phyloP scores from a whole-genome alignment of 1,284 basidiomycete genomes.

The Cryptococcus sp. region DNA sequence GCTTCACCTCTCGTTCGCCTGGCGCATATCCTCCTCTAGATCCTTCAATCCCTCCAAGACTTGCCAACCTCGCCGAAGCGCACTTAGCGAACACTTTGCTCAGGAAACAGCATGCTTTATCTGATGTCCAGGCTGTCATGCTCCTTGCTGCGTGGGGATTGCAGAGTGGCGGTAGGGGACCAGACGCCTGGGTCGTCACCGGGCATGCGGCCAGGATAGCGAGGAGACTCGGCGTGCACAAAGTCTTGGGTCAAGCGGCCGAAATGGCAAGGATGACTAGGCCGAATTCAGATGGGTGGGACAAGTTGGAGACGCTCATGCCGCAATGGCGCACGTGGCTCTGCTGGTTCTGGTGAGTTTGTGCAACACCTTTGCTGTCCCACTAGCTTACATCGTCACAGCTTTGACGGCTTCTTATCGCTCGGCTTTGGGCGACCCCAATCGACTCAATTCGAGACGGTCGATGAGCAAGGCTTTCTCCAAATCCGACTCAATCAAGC shows the following conservation, averaged over 20 bases:
- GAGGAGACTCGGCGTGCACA: slow-evolving; percentile 33
- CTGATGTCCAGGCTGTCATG: slow-evolving; percentile 44
- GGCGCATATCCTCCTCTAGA: slow-evolving; percentile 20
- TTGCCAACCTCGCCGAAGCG: slow-evolving; percentile 39
- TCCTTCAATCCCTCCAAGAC: slow-evolving; percentile 18
- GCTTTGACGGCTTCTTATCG: slow-evolving; percentile 38
- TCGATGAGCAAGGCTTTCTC: slow-evolving; percentile 32
- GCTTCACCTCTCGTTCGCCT: slow-evolving; percentile 19
- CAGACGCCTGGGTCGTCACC: slow-evolving; percentile 43
- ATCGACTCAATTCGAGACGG: slow-evolving; percentile 31
- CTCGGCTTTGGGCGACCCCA: slow-evolving; percentile 41
- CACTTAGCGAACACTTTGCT: slow-evolving; percentile 41
- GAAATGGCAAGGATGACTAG: slow-evolving; percentile 22
- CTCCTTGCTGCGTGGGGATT: slow-evolving; percentile 45
- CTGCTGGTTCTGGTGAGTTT: slow-evolving; percentile 26
- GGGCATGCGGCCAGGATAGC: slow-evolving; percentile 38
- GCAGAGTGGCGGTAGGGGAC: slow-evolving; percentile 34
- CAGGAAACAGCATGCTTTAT: slow-evolving; percentile 40
- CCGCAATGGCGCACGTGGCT: slow-evolving; percentile 42
- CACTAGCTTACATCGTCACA: not conserved
- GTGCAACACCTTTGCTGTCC: not conserved
- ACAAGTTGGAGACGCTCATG: slow-evolving; percentile 30
- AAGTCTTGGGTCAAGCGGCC: slow-evolving; percentile 26
- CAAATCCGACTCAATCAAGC: slow-evolving; percentile 26
- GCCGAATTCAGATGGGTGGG: slow-evolving; percentile 26